A percentile compares a stretch with the other conserved stretches of the same genome.
These are phyloP conservation scores for Nannochloris sp. DNA, from an alignment of 139 green algal genomes.

Conservation along the genomic window DNA sequence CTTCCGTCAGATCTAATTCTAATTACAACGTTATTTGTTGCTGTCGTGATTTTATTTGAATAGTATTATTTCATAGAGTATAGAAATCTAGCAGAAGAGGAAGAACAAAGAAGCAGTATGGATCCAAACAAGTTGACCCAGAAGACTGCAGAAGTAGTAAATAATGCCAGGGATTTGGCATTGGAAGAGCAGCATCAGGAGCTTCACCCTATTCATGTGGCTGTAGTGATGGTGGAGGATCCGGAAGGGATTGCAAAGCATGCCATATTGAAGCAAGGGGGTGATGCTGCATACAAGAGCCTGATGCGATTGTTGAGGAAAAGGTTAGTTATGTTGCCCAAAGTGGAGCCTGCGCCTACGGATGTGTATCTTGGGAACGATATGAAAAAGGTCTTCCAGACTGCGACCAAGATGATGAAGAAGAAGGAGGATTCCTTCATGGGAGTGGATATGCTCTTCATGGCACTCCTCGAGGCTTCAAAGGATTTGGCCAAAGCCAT, in stretches of 20 bases:
- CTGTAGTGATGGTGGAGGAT: constrained; percentile 62
- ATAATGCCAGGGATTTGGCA: constrained; percentile 39
- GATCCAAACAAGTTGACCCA: constrained; percentile 53
- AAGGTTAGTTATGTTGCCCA: constrained; percentile 48
- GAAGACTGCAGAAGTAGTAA: constrained; percentile 39
- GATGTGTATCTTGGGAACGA: constrained; percentile 33
- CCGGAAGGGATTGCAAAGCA: constrained; percentile 37
- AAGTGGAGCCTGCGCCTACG: constrained; percentile 43
- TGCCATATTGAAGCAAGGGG: constrained; percentile 13
- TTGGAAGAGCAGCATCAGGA: constrained; percentile 45
- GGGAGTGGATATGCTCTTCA: constrained; percentile 63
- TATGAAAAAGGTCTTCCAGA: constrained; percentile 35
- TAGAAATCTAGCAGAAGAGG: not conserved
- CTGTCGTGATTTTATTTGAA: not conserved
- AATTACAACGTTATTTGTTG: not conserved
- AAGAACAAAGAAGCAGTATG: constrained; percentile 12
- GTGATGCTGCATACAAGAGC: constrained; percentile 36
- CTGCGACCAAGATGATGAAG: constrained; percentile 58
- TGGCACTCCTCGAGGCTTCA: constrained; percentile 38
- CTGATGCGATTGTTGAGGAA: constrained; percentile 42
- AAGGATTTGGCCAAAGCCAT: constrained; percentile 36
- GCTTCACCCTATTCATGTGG: constrained; percentile 58
- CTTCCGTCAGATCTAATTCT: not conserved
- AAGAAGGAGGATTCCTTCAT: constrained; percentile 62
- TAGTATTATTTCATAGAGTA: not conserved